Evolutionary conservation across 176 grass and related monocot species (phyloP).

Genomic region (Eleusine coracana): DNA sequence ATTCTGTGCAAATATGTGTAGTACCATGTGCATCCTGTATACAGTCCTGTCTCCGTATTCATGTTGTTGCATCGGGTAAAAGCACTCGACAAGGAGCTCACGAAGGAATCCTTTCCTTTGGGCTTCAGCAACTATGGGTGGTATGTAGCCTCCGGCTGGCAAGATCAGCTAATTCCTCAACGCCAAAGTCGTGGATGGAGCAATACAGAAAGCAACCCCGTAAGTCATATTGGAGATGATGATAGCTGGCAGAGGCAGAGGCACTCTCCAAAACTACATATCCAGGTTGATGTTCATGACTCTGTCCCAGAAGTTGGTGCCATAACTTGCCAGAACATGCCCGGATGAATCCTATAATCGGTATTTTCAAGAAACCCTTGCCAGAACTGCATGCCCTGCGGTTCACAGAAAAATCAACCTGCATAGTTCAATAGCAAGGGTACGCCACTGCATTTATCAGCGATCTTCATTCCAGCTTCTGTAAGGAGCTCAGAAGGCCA

Average conservation of each 20-base stretch:
- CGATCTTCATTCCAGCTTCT: neutral
- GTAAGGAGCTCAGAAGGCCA: neutral
- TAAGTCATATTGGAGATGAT: neutral
- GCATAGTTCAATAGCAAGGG: neutral
- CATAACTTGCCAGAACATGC: constrained; percentile 6
- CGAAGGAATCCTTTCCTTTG: neutral
- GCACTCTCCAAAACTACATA: neutral
- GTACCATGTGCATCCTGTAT: constrained; percentile 18
- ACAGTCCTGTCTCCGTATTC: neutral
- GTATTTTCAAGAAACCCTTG: neutral
- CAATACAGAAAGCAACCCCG: neutral
- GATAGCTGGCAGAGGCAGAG: neutral
- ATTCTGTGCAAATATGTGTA: constrained; percentile 14
- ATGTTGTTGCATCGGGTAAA: neutral
- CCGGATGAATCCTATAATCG: neutral
- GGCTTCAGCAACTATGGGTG: neutral
- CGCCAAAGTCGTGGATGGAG: neutral
- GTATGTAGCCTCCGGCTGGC: neutral
- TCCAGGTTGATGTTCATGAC: neutral
- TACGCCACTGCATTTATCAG: neutral
- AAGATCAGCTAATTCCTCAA: constrained; percentile 18
- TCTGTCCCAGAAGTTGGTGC: neutral
- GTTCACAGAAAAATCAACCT: neutral
- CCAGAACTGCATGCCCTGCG: neutral
- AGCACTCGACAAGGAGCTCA: constrained; percentile 22